phyloP scores from a whole-genome alignment of 495 filamentous ascomycete genomes.

The Oidiodendron maius region DNA sequence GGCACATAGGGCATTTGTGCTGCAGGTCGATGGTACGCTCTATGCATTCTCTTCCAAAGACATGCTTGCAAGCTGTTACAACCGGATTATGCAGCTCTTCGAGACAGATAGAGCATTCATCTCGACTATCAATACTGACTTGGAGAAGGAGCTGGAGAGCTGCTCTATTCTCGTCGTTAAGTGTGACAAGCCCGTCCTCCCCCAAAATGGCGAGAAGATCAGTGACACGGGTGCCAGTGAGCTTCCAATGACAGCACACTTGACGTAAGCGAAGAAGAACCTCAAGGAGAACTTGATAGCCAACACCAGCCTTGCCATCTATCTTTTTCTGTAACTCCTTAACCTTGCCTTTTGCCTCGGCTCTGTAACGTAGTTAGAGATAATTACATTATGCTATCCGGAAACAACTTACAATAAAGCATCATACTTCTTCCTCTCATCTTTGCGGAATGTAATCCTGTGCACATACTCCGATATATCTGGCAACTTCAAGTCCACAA shows the following conservation, averaged over 20 bases:
- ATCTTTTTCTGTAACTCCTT: conserved; percentile 44
- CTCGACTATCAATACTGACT: conserved; percentile 72
- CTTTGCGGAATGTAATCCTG: conserved; percentile 63
- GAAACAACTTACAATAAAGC: conserved; percentile 53
- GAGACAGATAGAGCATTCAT: conserved; percentile 80
- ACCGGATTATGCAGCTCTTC: conserved; percentile 68
- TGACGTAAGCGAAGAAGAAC: conserved; percentile 81
- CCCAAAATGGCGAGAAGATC: conserved; percentile 64
- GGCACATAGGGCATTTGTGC: conserved; percentile 85
- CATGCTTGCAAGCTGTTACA: conserved; percentile 85
- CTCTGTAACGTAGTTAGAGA: conserved; percentile 33
- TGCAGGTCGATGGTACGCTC: conserved; percentile 72
- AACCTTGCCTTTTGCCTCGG: conserved; percentile 70
- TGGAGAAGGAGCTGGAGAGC: conserved; percentile 75
- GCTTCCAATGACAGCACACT: conserved; percentile 81
- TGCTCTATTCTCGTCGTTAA: conserved; percentile 67
- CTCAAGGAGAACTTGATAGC: conserved; percentile 68
- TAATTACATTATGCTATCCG: neutral
- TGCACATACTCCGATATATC: conserved; percentile 76
- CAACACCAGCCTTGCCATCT: conserved; percentile 36
- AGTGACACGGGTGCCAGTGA: conserved; percentile 62
- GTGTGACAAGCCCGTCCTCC: conserved; percentile 55
- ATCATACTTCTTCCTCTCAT: conserved; percentile 78
- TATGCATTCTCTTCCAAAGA: conserved; percentile 73
- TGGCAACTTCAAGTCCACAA: conserved; percentile 78